phyloP scores from a whole-genome alignment of 208 protist species.

The Trypanosoma boissoni region DNA sequence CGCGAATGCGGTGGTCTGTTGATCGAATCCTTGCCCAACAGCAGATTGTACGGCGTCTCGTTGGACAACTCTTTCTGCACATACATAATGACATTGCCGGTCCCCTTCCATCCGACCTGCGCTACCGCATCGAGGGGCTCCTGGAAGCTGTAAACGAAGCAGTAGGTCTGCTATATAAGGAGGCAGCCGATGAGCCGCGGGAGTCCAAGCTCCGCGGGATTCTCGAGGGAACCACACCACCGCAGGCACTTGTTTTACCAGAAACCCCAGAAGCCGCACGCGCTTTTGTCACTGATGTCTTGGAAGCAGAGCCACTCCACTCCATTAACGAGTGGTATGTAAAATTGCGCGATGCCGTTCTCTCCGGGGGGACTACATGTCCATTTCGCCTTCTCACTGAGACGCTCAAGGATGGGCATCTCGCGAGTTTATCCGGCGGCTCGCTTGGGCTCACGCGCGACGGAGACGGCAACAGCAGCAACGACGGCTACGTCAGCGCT shows the following conservation, averaged over 20 bases:
- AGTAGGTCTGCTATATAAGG: no score
- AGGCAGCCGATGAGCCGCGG: no score
- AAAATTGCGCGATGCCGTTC: constrained; percentile 2
- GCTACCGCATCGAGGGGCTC: constrained; percentile 11
- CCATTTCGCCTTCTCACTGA: constrained; percentile 12
- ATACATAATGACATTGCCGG: constrained; percentile 1
- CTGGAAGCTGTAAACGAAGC: not conserved
- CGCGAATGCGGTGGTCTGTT: not conserved
- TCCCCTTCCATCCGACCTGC: constrained; percentile 13
- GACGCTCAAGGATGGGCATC: not conserved
- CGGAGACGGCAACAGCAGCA: not conserved
- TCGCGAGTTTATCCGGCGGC: not conserved
- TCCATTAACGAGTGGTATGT: constrained; percentile 18
- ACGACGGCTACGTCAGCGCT: constrained; percentile 1
- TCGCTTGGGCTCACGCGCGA: constrained; percentile 1
- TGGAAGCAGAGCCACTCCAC: constrained; percentile 6
- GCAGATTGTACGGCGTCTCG: constrained; percentile 23
- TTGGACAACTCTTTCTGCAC: constrained; percentile 17
- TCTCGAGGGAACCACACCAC: not conserved
- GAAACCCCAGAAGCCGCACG: constrained; percentile 9
- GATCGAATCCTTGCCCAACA: constrained; percentile 10
- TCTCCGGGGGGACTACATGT: constrained; percentile 1
- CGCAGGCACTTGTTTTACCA: not conserved
- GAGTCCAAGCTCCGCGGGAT: no score
- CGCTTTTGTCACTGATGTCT: constrained; percentile 9